phyloP scores from a whole-genome alignment of 75 land plant species.

The Gnetum montanum region DNA sequence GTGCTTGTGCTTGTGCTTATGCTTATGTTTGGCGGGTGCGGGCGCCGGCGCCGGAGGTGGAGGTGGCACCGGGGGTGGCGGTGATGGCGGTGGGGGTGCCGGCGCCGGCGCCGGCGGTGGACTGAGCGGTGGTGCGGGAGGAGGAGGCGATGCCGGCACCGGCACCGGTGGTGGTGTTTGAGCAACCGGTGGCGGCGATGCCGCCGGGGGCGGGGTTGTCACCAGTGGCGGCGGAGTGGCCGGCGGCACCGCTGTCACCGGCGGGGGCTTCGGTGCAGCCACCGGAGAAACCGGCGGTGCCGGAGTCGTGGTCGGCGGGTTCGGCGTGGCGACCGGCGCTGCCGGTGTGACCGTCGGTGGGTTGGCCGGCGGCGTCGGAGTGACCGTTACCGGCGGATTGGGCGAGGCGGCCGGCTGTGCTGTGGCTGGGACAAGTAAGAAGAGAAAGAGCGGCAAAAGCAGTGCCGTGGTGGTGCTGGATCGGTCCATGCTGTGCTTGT shows the following conservation, averaged over 20 bases:
- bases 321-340: background rate
- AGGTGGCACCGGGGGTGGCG: background rate
- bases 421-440: background rate
- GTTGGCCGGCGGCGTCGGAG: background rate
- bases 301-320: background rate
- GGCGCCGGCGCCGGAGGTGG: background rate
- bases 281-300: background rate
- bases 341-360: background rate
- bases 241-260: background rate
- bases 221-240: background rate
- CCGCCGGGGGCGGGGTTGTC: background rate
- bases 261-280: background rate
- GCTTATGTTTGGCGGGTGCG: background rate
- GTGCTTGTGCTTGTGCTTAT: conserved; percentile 3
- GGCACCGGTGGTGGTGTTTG: background rate
- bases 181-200: background rate
- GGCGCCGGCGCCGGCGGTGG: background rate
- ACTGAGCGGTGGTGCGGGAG: background rate
- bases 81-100: background rate
- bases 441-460: too few species aligned
- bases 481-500: too few species aligned
- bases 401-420: background rate
- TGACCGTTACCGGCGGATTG: background rate
- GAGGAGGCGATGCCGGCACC: background rate
- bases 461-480: too few species aligned